Evolutionary conservation across 2,329 filamentous ascomycete genomes (phyloP).

Genomic region (Xylariaceae sp.): DNA sequence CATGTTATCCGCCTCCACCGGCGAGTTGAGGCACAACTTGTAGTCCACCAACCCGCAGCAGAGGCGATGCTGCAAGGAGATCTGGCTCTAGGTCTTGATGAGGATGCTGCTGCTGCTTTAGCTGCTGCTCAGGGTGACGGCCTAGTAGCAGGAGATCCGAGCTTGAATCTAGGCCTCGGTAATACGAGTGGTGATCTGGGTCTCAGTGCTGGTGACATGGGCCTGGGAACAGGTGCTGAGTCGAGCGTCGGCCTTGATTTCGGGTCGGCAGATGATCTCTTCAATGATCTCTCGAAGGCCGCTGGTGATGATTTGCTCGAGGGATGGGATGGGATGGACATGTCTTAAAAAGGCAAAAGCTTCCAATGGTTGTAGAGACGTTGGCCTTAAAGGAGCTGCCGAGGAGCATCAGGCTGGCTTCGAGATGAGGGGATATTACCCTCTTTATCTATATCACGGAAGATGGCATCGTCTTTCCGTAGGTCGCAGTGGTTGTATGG

Average conservation of each 20-base stretch:
- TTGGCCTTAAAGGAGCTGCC: too few relatives aligned
- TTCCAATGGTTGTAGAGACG: too few relatives aligned
- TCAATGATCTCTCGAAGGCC: constrained; percentile 32
- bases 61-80: constrained; percentile 41
- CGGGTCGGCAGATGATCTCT: constrained; percentile 41
- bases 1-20: constrained; percentile 59
- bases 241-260: constrained; percentile 39
- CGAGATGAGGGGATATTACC: background rate
- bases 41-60: constrained; percentile 33
- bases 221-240: too few relatives aligned
- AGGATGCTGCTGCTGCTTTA: constrained; percentile 35
- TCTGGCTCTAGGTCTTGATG: constrained; percentile 39
- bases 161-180: constrained; percentile 37
- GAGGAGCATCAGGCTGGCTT: background rate
- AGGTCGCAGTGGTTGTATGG: too few relatives aligned
- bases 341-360: constrained; percentile 18
- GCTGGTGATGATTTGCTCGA: constrained; percentile 27
- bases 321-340: constrained; percentile 28
- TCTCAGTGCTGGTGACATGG: constrained; percentile 32
- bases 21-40: constrained; percentile 63
- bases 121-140: constrained; percentile 39
- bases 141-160: constrained; percentile 35
- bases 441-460: too few relatives aligned
- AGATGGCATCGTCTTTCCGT: too few relatives aligned
- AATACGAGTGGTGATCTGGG: constrained; percentile 29